Conservation (phyloP, 2,329 filamentous ascomycete species). For the Eutypella sp. region DNA sequence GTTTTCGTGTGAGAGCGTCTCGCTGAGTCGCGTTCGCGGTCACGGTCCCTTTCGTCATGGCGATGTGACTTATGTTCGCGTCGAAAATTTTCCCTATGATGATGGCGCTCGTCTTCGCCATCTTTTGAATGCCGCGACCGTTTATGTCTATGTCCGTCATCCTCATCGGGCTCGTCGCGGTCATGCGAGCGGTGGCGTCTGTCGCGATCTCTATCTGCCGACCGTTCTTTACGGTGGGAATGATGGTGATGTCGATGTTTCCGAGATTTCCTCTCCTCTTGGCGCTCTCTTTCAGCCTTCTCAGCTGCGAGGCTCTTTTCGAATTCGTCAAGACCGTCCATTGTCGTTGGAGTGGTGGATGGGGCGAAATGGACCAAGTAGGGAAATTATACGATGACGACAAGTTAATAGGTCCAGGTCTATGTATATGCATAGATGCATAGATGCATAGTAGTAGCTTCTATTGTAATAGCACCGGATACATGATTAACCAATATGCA, state of each 20-base stretch:
- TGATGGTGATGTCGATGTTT: slow-evolving; percentile 41
- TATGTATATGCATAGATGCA: no score
- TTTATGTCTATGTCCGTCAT: slow-evolving; percentile 59
- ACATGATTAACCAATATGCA: no score
- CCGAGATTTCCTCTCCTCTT: slow-evolving; percentile 40
- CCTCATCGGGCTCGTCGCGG: slow-evolving; percentile 38
- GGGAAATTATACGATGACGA: neutral
- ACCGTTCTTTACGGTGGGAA: slow-evolving; percentile 44
- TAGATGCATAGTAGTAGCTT: no score
- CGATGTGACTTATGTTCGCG: slow-evolving; percentile 14
- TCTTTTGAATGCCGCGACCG: slow-evolving; percentile 54
- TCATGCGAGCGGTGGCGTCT: slow-evolving; percentile 30
- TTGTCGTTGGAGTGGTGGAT: slow-evolving; percentile 18
- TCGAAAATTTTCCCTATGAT: slow-evolving; percentile 28
- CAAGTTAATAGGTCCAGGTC: no score
- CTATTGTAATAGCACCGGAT: no score
- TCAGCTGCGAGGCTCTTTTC: slow-evolving; percentile 69
- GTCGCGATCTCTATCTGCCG: slow-evolving; percentile 33
- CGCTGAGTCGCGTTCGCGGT: slow-evolving; percentile 26
- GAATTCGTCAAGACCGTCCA: slow-evolving; percentile 64
- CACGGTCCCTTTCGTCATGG: slow-evolving; percentile 17
- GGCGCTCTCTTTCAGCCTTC: slow-evolving; percentile 48
- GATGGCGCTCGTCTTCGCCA: slow-evolving; percentile 44
- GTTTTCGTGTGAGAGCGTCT: slow-evolving; percentile 35
- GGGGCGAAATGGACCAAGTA: neutral